phyloP scores from a whole-genome alignment of 2,329 filamentous ascomycete species.

The Tolypocladium capitatum region DNA sequence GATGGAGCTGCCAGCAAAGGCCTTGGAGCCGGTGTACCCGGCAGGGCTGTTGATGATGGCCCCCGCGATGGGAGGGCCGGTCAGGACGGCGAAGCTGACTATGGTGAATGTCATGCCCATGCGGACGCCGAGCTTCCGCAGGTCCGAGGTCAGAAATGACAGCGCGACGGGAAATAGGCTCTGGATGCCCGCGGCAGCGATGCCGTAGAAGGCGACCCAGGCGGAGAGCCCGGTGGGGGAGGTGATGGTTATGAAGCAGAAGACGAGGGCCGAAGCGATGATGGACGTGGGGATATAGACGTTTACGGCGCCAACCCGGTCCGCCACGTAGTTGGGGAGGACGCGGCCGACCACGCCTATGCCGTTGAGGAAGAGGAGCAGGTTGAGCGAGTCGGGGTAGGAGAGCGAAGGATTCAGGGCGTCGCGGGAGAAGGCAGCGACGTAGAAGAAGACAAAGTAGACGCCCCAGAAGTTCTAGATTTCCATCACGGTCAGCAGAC shows the following conservation, averaged over 20 bases:
- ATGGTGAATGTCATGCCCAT: constrained; percentile 48
- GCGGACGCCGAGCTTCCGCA: constrained; percentile 36
- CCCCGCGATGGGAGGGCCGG: constrained; percentile 35
- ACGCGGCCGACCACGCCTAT: constrained; percentile 45
- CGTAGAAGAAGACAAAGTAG: constrained; percentile 48
- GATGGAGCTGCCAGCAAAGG: constrained; percentile 26
- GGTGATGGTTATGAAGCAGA: constrained; percentile 46
- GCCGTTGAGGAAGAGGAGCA: constrained; percentile 53
- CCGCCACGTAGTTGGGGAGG: constrained; percentile 44
- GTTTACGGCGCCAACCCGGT: constrained; percentile 46
- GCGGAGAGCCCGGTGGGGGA: constrained; percentile 39
- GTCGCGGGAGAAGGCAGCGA: constrained; percentile 34
- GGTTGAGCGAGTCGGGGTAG: constrained; percentile 39
- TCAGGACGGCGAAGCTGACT: constrained; percentile 38
- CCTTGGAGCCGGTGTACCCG: constrained; percentile 32
- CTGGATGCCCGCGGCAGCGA: constrained; percentile 48
- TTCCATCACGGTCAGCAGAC: neutral
- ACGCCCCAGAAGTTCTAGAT: constrained; percentile 34
- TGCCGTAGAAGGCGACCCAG: constrained; percentile 50
- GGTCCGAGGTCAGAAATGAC: constrained; percentile 38
- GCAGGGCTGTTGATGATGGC: constrained; percentile 30
- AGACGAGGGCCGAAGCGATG: constrained; percentile 29
- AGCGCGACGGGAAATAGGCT: constrained; percentile 49
- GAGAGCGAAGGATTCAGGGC: constrained; percentile 24
- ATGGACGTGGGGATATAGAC: constrained; percentile 36